These are phyloP conservation scores for Recurvomyces mirabilis DNA, from an alignment of 495 filamentous ascomycete species.

Conservation along the genomic window DNA sequence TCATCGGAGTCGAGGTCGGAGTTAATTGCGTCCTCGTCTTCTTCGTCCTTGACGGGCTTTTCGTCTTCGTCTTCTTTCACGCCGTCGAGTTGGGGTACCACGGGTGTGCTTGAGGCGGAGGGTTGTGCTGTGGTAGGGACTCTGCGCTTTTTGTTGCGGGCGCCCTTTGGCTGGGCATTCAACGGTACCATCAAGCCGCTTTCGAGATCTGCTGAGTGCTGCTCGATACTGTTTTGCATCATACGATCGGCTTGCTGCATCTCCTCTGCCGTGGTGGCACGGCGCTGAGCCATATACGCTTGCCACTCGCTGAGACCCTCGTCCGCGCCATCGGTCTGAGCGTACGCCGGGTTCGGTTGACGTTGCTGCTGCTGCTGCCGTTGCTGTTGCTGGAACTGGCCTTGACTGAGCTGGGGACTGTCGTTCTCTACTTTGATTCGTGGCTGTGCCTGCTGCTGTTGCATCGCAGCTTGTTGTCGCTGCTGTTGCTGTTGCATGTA, in stretches of 20 bases:
- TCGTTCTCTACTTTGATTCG: conserved; percentile 22
- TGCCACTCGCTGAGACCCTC: conserved; percentile 47
- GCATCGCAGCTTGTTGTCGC: conserved; percentile 22
- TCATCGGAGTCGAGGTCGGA: conserved; percentile 91
- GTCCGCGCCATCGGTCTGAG: conserved; percentile 65
- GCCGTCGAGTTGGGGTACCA: conserved; percentile 55
- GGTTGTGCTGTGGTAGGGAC: conserved; percentile 8
- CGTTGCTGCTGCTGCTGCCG: too few relatives aligned
- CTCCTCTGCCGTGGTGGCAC: conserved; percentile 37
- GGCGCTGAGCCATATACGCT: conserved; percentile 41
- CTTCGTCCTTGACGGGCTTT: conserved; percentile 43
- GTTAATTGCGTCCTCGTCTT: conserved; percentile 93
- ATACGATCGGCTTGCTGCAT: conserved; percentile 47
- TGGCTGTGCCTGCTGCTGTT: conserved; percentile 23
- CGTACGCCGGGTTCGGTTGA: conserved; percentile 29
- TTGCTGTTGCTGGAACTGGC: conserved; percentile 31
- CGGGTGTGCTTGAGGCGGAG: conserved; percentile 1
- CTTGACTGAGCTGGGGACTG: conserved; percentile 11
- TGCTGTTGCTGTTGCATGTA: conserved; percentile 35
- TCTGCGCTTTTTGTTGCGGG: conserved; percentile 28
- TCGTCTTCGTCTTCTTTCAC: conserved; percentile 44
- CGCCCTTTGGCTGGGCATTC: conserved; percentile 25
- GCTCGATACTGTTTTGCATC: conserved; percentile 55
- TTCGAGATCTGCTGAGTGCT: conserved; percentile 57
- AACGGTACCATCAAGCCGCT: conserved; percentile 71